Conservation (phyloP, 2,329 filamentous ascomycete species). For the Xylariaceae sp. region DNA sequence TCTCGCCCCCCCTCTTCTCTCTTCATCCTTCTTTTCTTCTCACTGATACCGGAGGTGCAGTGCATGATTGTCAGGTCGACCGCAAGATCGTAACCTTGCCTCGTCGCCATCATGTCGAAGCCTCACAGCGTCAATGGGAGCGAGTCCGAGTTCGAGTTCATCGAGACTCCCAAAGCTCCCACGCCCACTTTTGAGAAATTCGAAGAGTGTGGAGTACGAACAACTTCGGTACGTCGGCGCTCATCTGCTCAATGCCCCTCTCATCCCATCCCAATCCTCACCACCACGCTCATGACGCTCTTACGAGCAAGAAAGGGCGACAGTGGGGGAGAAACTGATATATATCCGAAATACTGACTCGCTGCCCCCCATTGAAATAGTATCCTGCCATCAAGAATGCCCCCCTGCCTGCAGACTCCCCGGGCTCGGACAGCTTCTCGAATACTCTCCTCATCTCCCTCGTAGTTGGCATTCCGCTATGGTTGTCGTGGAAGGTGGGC, state of each 20-base stretch:
- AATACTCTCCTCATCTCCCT: slow-evolving; percentile 70
- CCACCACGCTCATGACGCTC: no score
- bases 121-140: slow-evolving; percentile 44
- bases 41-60: slow-evolving; percentile 10
- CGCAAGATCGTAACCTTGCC: slow-evolving; percentile 24
- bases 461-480: slow-evolving; percentile 67
- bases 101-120: slow-evolving; percentile 42
- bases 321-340: no score
- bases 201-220: slow-evolving; percentile 51
- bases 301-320: no score
- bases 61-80: slow-evolving; percentile 9
- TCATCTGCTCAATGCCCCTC: no score
- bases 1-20: slow-evolving; percentile 14
- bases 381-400: slow-evolving; percentile 89
- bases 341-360: neutral
- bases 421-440: slow-evolving; percentile 82
- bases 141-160: slow-evolving; percentile 59
- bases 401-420: slow-evolving; percentile 82
- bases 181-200: slow-evolving; percentile 46
- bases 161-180: slow-evolving; percentile 50
- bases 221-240: slow-evolving; percentile 44
- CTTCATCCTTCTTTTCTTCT: slow-evolving; percentile 1
- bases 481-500: slow-evolving; percentile 74
- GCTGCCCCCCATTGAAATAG: slow-evolving; percentile 41
- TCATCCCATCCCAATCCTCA: no score